Percentiles rank a stretch among this genome's conserved stretches.
Evolutionary conservation across 768 basidiomycete species (phyloP).

Genomic region (Chiua virens): DNA sequence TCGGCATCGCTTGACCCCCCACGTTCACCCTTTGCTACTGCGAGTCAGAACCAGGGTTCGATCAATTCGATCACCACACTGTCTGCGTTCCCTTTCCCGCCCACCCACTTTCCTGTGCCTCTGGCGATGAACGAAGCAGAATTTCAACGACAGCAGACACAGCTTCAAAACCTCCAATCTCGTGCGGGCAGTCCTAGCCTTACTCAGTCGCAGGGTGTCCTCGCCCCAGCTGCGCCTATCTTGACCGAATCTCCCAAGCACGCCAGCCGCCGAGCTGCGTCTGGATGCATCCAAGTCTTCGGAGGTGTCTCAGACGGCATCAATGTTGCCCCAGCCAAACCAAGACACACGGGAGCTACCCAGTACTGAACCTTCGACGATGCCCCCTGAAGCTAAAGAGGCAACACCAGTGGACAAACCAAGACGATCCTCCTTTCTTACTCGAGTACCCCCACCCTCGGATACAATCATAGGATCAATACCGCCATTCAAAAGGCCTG

Average conservation of each 20-base stretch:
- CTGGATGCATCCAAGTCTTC: constrained; percentile 3
- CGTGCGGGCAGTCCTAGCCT: constrained; percentile 19
- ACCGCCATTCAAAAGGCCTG: constrained; percentile 22
- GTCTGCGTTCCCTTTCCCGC: constrained; percentile 72
- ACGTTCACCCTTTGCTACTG: constrained; percentile 19
- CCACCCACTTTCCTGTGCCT: constrained; percentile 69
- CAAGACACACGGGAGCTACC: neutral
- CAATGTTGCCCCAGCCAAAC: constrained; percentile 3
- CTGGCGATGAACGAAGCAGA: constrained; percentile 33
- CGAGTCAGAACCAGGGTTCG: constrained; percentile 26
- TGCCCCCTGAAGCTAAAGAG: neutral
- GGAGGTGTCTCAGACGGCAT: constrained; percentile 5
- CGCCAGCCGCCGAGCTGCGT: neutral
- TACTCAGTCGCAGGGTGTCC: neutral
- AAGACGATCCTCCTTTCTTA: constrained; percentile 23
- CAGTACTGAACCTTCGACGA: neutral
- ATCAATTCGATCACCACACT: constrained; percentile 61
- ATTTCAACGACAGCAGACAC: constrained; percentile 24
- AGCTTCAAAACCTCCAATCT: constrained; percentile 22
- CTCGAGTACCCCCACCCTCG: constrained; percentile 13
- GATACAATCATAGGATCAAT: constrained; percentile 17
- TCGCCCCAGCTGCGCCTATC: constrained; percentile 6
- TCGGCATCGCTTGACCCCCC: constrained; percentile 22
- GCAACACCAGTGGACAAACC: constrained; percentile 4
- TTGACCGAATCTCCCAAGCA: constrained; percentile 24